Conservation (phyloP, 345 rosid species). For the Syzygium jambos region DNA sequence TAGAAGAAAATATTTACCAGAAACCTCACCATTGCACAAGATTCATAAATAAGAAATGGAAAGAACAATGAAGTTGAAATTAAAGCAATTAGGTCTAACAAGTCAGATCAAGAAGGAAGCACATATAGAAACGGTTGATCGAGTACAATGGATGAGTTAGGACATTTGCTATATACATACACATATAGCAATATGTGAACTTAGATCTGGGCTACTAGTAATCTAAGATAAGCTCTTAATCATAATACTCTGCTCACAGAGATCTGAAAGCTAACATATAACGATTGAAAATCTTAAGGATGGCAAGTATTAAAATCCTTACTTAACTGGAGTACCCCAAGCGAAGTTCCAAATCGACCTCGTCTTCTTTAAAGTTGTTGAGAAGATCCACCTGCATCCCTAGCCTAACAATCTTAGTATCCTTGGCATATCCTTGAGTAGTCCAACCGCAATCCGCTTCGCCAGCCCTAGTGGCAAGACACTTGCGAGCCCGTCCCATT, state of each 20-base stretch:
- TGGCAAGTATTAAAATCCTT: not conserved
- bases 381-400: constrained; percentile 63
- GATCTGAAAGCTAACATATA: not conserved
- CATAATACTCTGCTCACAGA: not conserved
- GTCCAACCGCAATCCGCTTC: not conserved
- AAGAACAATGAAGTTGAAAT: not conserved
- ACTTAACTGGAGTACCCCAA: constrained; percentile 49
- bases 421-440: constrained; percentile 15
- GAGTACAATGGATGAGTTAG: not conserved
- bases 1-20: not conserved
- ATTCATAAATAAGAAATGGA: not conserved
- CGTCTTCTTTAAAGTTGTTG: constrained; percentile 34
- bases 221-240: not conserved
- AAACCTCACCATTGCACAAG: not conserved
- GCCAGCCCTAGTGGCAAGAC: not conserved
- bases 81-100: not conserved
- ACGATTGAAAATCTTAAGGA: not conserved
- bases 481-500: not conserved
- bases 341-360: constrained; percentile 92
- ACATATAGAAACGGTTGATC: not conserved
- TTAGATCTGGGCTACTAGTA: not conserved
- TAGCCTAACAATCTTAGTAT: constrained; percentile 32
- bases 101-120: not conserved
- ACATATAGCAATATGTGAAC: not conserved
- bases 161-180: not conserved